These are phyloP conservation scores for Lagenaria siceraria DNA, from an alignment of 306 rosid genomes.

Conservation along the genomic window DNA sequence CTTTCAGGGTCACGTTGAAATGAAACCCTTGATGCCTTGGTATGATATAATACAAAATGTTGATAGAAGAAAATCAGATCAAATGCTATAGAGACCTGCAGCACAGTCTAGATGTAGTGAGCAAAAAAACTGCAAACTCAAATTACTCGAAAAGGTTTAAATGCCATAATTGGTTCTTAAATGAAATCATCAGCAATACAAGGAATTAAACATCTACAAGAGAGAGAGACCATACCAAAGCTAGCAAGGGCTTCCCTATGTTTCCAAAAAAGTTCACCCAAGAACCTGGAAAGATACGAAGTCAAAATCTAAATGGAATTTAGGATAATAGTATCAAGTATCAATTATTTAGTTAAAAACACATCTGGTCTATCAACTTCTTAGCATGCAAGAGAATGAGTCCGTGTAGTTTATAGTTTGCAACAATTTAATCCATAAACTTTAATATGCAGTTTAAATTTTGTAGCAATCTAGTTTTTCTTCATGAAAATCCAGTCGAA, in stretches of 20 bases:
- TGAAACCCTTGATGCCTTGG: constrained; percentile 10
- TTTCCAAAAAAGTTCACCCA: constrained; percentile 79
- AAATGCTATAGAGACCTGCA: constrained; percentile 61
- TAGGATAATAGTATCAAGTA: too few relatives aligned
- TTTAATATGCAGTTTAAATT: background rate
- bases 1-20: constrained; percentile 15
- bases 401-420: too few relatives aligned
- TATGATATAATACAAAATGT: constrained; percentile 48
- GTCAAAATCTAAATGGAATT: constrained; percentile 1
- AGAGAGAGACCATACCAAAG: constrained; percentile 37
- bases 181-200: background rate
- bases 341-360: too few relatives aligned
- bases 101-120: background rate
- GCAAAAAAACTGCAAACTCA: background rate
- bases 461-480: background rate
- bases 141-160: background rate
- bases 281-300: constrained; percentile 38
- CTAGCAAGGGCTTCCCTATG: constrained; percentile 58
- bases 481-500: background rate
- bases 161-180: background rate
- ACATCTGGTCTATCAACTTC: too few relatives aligned
- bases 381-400: too few relatives aligned
- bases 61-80: constrained; percentile 56
- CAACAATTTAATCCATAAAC: too few relatives aligned
- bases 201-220: background rate